Evolutionary conservation across 306 rosid genomes (phyloP), one percentile per base, ranked within the genome.

Genomic region (Pyrus betulifolia): DNA sequence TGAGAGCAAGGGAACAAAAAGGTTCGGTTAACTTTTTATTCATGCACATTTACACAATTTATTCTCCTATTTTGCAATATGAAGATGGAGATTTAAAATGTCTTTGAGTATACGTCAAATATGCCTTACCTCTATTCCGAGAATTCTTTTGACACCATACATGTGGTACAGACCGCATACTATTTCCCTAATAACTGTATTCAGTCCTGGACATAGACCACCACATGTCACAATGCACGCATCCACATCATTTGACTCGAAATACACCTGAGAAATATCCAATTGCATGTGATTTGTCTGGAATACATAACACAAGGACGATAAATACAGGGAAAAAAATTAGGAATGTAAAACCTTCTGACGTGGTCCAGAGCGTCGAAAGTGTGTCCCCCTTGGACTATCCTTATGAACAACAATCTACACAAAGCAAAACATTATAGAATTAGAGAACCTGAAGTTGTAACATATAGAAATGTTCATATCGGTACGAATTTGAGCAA

Each of bases 201-300:
- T 88, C 21, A 86, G 84, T 51, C 90, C 90, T 6, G 90, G 90
- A 45, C 92, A 88, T 44, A 86, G 74, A 35, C 92, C 87, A 57
- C 92, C 92, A 21, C 90, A 86, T 71, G 92, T 88, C 61, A 88
- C 92, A 40, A 88, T 82, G 63, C 92, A 86, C 2, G 88, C 88
- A 23, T 78, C 75, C 55, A 83, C 85, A 19, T 86, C 92, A 66
- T 84, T 87, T 27, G 88, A 64, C 78, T 84, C 87, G 35, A 88
- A 88, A 64, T 65, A 84, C 54, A 86, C 92, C 90, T 86, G 85
- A 52, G 57, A 80, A 59, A 44, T 55, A 61, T 38, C 22, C 54
- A 45, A 61, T 40, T 14, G 28, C 3, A 3, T 60, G 27, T 35
- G 61, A 28, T 61, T 54, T 35, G 46, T 31, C 64, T 31, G 31